Evolutionary conservation across 1,284 basidiomycete genomes (phyloP).

Genomic region (Hortiboletus rubellus): DNA sequence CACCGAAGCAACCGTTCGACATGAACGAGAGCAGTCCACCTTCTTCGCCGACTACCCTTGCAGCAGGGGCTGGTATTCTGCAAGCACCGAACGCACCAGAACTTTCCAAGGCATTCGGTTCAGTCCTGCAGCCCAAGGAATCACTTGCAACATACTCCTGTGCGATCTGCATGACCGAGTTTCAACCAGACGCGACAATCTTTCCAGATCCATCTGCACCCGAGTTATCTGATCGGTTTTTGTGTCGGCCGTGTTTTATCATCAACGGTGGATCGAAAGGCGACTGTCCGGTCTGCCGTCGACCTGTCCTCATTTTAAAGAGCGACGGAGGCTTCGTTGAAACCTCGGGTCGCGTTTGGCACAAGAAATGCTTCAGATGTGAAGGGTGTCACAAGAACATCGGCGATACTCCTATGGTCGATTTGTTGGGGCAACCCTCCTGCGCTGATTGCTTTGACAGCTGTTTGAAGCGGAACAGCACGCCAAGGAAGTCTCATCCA

Average conservation of each 20-base stretch:
- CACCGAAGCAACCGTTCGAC: constrained; percentile 50
- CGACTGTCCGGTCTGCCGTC: constrained; percentile 60
- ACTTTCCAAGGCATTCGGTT: constrained; percentile 80
- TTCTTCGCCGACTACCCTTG: constrained; percentile 31
- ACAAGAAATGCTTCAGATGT: constrained; percentile 76
- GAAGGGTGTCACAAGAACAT: constrained; percentile 70
- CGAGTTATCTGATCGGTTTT: constrained; percentile 49
- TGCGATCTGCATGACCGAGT: constrained; percentile 59
- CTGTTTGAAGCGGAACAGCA: constrained; percentile 57
- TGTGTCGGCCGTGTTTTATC: constrained; percentile 71
- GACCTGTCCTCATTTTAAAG: constrained; percentile 70
- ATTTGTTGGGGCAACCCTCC: constrained; percentile 74
- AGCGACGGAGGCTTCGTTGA: constrained; percentile 76
- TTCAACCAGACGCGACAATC: constrained; percentile 78
- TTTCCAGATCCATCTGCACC: constrained; percentile 66
- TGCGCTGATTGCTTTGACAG: constrained; percentile 76
- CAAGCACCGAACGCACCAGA: constrained; percentile 59
- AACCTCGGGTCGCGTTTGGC: constrained; percentile 68
- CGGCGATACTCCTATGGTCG: constrained; percentile 72
- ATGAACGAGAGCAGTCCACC: constrained; percentile 35
- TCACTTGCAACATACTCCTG: constrained; percentile 66
- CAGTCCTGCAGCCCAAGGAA: constrained; percentile 76
- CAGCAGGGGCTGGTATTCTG: constrained; percentile 54
- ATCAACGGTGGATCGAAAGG: constrained; percentile 74
- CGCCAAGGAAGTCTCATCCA: constrained; percentile 41